phyloP scores from a whole-genome alignment of 2,329 filamentous ascomycete genomes.

The Magnaporthales sp. region DNA sequence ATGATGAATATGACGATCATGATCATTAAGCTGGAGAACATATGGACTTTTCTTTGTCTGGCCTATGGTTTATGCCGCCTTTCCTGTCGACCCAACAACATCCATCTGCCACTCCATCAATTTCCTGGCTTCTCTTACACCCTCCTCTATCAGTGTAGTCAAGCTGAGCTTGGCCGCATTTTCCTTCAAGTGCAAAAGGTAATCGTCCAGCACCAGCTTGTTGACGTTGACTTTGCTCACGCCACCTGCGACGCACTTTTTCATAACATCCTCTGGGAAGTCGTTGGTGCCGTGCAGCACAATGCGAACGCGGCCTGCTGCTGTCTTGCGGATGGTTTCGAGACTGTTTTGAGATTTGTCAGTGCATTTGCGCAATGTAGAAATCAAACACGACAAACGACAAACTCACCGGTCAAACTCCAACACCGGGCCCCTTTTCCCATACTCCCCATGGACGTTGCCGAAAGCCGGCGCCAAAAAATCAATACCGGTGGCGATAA shows the following conservation, averaged over 20 bases:
- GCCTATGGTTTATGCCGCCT: slow-evolving; percentile 16
- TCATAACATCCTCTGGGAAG: slow-evolving; percentile 34
- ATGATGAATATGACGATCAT: background rate
- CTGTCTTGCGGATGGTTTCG: slow-evolving; percentile 30
- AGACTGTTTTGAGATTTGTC: slow-evolving; percentile 16
- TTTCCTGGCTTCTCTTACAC: slow-evolving; percentile 30
- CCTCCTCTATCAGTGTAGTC: slow-evolving; percentile 34
- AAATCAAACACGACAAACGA: background rate
- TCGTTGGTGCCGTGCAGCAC: slow-evolving; percentile 40
- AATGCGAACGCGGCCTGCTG: slow-evolving; percentile 34
- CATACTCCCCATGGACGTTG: slow-evolving; percentile 69
- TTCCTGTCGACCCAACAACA: slow-evolving; percentile 34
- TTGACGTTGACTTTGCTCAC: slow-evolving; percentile 43
- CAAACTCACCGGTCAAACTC: slow-evolving; percentile 39
- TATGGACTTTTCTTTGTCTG: background rate
- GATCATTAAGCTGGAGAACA: background rate
- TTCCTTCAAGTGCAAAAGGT: slow-evolving; percentile 29
- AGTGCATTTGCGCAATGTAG: background rate
- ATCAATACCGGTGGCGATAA: slow-evolving; percentile 63
- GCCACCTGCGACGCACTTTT: slow-evolving; percentile 33
- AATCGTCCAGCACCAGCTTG: slow-evolving; percentile 37
- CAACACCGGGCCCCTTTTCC: slow-evolving; percentile 51
- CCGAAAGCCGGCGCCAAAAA: slow-evolving; percentile 69
- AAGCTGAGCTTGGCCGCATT: slow-evolving; percentile 25
- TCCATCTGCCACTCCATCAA: slow-evolving; percentile 39